phyloP scores from a whole-genome alignment of 2,329 filamentous ascomycete genomes.

The Zalaria sp. region DNA sequence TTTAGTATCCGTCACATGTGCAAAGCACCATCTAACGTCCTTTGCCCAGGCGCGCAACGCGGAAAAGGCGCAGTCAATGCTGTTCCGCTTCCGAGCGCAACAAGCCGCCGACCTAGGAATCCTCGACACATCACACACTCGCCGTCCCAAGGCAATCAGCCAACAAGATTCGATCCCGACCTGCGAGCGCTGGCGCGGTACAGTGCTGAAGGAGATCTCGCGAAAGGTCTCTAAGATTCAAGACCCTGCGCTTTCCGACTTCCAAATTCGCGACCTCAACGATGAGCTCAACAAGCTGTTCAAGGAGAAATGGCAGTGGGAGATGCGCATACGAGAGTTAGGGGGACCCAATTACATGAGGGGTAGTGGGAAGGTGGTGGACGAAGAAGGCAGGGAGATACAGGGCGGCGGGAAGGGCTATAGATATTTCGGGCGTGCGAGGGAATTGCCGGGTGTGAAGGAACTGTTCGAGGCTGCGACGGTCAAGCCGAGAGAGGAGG shows the following conservation, averaged over 20 bases:
- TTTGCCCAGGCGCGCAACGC: conserved; percentile 80
- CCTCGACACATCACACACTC: conserved; percentile 79
- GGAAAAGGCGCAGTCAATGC: conserved; percentile 99
- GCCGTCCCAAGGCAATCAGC: conserved; percentile 83
- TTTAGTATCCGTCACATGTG: no score
- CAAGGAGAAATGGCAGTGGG: conserved; percentile 99
- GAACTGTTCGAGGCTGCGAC: conserved; percentile 80
- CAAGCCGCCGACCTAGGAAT: conserved; percentile 94
- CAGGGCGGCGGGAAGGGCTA: conserved; percentile 72
- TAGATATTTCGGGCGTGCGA: conserved; percentile 82
- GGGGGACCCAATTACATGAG: conserved; percentile 98
- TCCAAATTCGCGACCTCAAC: conserved; percentile 93
- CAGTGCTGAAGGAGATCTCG: conserved; percentile 91
- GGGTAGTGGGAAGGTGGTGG: conserved; percentile 35
- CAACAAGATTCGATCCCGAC: conserved; percentile 68
- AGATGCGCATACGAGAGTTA: conserved; percentile 85
- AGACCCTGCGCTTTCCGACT: conserved; percentile 80
- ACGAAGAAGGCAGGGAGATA: conserved; percentile 42
- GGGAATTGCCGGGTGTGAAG: conserved; percentile 85
- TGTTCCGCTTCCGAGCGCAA: conserved; percentile 96
- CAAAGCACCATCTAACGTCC: no score
- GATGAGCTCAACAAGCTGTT: conserved; percentile 99
- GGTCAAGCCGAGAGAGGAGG: conserved; percentile 37
- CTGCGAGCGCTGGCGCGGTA: conserved; percentile 96
- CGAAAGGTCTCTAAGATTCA: conserved; percentile 96